Evolutionary conservation across 495 filamentous ascomycete genomes (phyloP).

Genomic region (Antarctomyces pellizariae): DNA sequence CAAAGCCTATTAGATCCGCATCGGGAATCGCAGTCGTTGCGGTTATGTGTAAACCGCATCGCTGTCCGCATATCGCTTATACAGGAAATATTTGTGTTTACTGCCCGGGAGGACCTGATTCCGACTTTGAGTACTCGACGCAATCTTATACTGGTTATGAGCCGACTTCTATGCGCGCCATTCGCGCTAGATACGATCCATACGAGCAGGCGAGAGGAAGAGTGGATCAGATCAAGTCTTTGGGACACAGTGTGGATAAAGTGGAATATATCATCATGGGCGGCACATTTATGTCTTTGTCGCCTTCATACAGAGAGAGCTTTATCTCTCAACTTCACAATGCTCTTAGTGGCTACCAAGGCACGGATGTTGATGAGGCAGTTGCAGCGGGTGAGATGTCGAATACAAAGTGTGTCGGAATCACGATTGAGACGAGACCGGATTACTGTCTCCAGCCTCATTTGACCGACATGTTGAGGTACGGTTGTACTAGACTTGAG

Average conservation of each 20-base stretch:
- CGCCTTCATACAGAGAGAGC: conserved; percentile 65
- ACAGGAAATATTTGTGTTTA: conserved; percentile 99
- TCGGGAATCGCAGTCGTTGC: conserved; percentile 98
- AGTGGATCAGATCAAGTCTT: conserved; percentile 83
- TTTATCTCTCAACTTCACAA: conserved; percentile 95
- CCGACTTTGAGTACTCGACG: conserved; percentile 95
- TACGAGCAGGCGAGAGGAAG: conserved; percentile 92
- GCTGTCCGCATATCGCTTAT: conserved; percentile 91
- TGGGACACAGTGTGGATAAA: conserved; percentile 94
- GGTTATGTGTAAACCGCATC: conserved; percentile 97
- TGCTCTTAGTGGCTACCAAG: conserved; percentile 79
- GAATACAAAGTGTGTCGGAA: conserved; percentile 89
- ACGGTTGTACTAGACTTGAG: conserved; percentile 87
- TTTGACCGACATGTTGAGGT: conserved; percentile 80
- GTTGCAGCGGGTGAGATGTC: conserved; percentile 81
- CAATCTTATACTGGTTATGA: conserved; percentile 98
- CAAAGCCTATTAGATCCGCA: conserved; percentile 85
- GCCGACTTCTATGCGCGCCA: conserved; percentile 93
- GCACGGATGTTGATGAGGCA: conserved; percentile 80
- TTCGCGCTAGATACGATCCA: conserved; percentile 89
- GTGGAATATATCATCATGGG: conserved; percentile 99
- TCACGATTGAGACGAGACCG: conserved; percentile 91
- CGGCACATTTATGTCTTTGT: conserved; percentile 93
- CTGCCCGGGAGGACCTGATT: conserved; percentile 90
- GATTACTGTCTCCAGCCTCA: conserved; percentile 92